Base-by-base conservation (phyloP, 2,329 filamentous ascomycete species). In the Alternaria infectoria region DNA sequence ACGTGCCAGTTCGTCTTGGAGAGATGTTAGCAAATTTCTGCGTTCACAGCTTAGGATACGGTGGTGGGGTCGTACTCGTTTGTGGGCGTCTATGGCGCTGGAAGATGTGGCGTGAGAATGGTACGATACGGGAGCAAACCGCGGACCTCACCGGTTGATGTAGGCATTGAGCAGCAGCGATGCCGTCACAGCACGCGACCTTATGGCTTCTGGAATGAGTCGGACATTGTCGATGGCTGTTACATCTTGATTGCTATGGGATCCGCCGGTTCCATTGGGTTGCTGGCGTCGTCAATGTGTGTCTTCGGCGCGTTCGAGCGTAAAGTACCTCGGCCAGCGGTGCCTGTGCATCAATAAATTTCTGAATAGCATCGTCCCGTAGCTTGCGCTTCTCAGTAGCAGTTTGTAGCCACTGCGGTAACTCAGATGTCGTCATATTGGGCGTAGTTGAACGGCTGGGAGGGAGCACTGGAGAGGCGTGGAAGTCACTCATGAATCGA, bases 1-100 rank as follows among this genome's bases (percentile, higher is more conserved):
- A 57, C 75, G 59, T 76, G 73, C 76, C 77, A 79, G 49, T 79
- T 79, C 28, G 77, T 77, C 77, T 84, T 36, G 13, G 28, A 60
- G 51, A 85, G 81, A 61, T 84, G 67, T 73, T 58, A 74, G 70
- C 59, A 36, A 62, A 54, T 36, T 30, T 30, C 49, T 25, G 46
- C 21, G n/a, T 9, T 44, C 17, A 25, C 28, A 49, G 44, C n/a
- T 49, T 57, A 7, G 17, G 28, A 11, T 2, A 51, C 5, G 3
- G 55, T 32, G 30, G 56, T 64, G 59, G 54, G 60, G 59, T 25
- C 36, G 64, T 79, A 79, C 76, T 46, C 57, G 68, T 58, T 59
- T 59, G 64, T 79, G 76, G 59, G 76, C 77, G 57, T 69, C 62
- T 47, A 77, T 66, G 17, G 76, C 73, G 47, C 76, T 78, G 67